Evolutionary conservation across 2,329 filamentous ascomycete species (phyloP).

Genomic region (Akanthomyces uredinophilus): DNA sequence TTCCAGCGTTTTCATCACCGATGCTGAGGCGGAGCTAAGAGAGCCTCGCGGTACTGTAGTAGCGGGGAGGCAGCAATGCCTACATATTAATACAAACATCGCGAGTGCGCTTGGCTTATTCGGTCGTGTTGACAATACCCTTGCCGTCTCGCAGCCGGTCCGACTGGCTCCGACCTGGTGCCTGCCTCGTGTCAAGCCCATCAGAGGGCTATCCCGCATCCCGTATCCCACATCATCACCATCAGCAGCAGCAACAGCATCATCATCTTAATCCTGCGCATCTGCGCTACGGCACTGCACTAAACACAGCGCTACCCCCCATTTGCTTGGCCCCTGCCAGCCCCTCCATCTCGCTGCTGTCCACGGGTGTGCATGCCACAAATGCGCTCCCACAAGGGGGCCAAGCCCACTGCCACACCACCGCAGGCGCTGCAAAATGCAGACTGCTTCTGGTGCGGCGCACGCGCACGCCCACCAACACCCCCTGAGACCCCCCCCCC

Average conservation of each 20-base stretch:
- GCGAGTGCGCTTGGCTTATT: too few species aligned
- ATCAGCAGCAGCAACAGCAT: not conserved
- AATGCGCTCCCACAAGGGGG: not conserved
- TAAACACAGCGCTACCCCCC: not conserved
- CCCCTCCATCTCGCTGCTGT: not conserved
- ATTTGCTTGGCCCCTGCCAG: not conserved
- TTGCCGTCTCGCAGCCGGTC: not conserved
- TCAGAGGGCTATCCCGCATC: constrained; percentile 4
- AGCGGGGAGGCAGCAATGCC: too few species aligned
- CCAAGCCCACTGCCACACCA: not conserved
- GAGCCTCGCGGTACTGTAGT: too few species aligned
- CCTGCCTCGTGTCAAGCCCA: not conserved
- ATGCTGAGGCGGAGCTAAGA: not conserved
- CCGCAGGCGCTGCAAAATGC: too few species aligned
- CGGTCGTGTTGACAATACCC: too few species aligned
- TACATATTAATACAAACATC: too few species aligned
- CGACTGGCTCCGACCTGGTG: not conserved
- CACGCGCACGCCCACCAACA: too few species aligned
- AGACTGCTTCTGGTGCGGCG: too few species aligned
- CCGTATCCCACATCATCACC: constrained; percentile 5
- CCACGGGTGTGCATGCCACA: too few species aligned
- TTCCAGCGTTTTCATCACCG: not conserved
- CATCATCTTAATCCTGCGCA: not conserved
- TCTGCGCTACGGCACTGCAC: not conserved
- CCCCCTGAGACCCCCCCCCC: too few species aligned